Evolutionary conservation across 1,139 yeast species (phyloP).

Genomic region (Debaryomycetaceae sp.): DNA sequence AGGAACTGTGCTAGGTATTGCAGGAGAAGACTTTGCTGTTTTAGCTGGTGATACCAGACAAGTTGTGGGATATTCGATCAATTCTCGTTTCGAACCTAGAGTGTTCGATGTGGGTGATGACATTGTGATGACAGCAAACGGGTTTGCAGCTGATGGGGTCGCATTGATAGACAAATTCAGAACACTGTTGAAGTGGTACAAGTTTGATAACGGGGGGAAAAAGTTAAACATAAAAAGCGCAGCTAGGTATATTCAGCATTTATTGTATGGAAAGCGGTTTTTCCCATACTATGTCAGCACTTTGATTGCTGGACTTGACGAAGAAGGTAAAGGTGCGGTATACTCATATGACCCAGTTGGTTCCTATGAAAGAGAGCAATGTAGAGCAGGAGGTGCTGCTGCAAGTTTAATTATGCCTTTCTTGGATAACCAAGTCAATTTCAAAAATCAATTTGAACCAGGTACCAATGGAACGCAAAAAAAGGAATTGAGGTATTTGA

Average conservation of each 20-base stretch:
- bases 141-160: constrained; percentile 93
- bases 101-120: constrained; percentile 88
- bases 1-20: constrained; percentile 95
- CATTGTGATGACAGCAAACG: constrained; percentile 86
- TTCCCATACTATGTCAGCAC: constrained; percentile 98
- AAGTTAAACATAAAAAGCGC: constrained; percentile 67
- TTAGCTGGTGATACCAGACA: constrained; percentile 98
- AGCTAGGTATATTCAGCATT: constrained; percentile 88
- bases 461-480: constrained; percentile 65
- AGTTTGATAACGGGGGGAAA: constrained; percentile 77
- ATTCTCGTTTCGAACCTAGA: constrained; percentile 89
- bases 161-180: constrained; percentile 77
- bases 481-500: constrained; percentile 58
- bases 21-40: constrained; percentile 96
- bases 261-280: constrained; percentile 87
- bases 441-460: constrained; percentile 87
- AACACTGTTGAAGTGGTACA: constrained; percentile 88
- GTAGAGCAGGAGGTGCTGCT: constrained; percentile 98
- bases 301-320: constrained; percentile 90
- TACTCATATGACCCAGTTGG: constrained; percentile 98
- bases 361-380: constrained; percentile 93
- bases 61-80: constrained; percentile 89
- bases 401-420: constrained; percentile 96
- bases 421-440: constrained; percentile 93
- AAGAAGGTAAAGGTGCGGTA: constrained; percentile 91